These are phyloP conservation scores for Coniosporium tulheliwenetii DNA, from an alignment of 2,329 filamentous ascomycete species.

Conservation along the genomic window DNA sequence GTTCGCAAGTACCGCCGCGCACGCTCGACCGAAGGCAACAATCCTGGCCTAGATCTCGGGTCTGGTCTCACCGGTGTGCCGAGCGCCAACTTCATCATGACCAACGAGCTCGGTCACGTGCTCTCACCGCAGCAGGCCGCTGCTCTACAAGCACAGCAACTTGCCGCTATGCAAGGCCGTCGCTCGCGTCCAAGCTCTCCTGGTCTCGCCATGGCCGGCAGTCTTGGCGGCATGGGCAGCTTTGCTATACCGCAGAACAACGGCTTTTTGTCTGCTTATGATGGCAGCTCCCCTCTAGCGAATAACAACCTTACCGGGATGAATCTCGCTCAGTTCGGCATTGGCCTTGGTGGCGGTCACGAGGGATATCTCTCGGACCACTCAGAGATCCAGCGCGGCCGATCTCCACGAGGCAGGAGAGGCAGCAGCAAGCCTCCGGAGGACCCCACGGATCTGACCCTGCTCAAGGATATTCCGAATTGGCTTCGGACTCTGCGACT, in stretches of 20 bases:
- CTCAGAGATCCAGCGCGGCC: slow-evolving; percentile 76
- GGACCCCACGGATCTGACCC: slow-evolving; percentile 79
- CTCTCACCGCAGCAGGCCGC: slow-evolving; percentile 44
- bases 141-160: slow-evolving; percentile 53
- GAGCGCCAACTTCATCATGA: slow-evolving; percentile 74
- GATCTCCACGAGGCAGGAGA: slow-evolving; percentile 79
- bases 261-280: slow-evolving; percentile 82
- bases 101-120: slow-evolving; percentile 83
- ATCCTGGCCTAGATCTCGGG: slow-evolving; percentile 42
- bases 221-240: slow-evolving; percentile 37
- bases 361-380: slow-evolving; percentile 91
- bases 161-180: slow-evolving; percentile 64
- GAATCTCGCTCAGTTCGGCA: slow-evolving; percentile 54
- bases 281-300: slow-evolving; percentile 54
- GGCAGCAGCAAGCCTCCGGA: slow-evolving; percentile 96
- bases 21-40: slow-evolving; percentile 67
- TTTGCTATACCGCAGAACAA: slow-evolving; percentile 89
- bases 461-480: slow-evolving; percentile 87
- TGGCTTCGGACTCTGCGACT: slow-evolving; percentile 90
- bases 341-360: slow-evolving; percentile 38
- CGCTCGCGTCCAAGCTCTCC: slow-evolving; percentile 84
- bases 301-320: slow-evolving; percentile 55
- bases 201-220: slow-evolving; percentile 66
- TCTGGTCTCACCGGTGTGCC: slow-evolving; percentile 40
- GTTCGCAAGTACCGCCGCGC: slow-evolving; percentile 90